Percentiles rank a stretch among this genome's conserved stretches.
phyloP scores from a whole-genome alignment of 305 asterid genomes.

The Salvia sclarea region DNA sequence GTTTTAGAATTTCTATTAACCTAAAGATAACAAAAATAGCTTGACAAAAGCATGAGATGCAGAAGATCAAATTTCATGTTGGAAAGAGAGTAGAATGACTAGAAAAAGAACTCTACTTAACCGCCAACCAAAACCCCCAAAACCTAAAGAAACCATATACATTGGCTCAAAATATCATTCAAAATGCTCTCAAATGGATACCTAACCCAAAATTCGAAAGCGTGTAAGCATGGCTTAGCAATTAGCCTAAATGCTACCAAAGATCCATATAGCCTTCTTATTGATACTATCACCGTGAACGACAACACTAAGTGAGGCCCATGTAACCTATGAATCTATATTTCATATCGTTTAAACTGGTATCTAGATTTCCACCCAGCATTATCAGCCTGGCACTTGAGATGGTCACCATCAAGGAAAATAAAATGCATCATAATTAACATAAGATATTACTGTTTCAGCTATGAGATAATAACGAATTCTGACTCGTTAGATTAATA shows the following conservation, averaged over 20 bases:
- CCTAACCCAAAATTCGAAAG: not conserved
- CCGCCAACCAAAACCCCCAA: not conserved
- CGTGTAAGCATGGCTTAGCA: not conserved
- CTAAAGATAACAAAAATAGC: slow-evolving; percentile 12
- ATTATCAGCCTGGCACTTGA: slow-evolving; percentile 24
- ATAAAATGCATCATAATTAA: not conserved
- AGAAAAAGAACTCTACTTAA: not conserved
- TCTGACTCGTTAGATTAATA: not conserved
- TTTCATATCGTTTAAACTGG: not conserved
- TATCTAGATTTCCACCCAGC: slow-evolving; percentile 17
- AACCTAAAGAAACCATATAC: not conserved
- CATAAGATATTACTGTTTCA: not conserved
- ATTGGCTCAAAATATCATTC: not conserved
- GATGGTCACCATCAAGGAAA: slow-evolving; percentile 19
- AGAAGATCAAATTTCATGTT: not conserved
- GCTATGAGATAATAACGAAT: not conserved
- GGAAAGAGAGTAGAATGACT: not conserved
- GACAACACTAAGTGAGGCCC: slow-evolving; percentile 3
- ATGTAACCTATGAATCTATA: not conserved
- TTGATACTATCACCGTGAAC: too few relatives aligned
- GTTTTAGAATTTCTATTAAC: not conserved
- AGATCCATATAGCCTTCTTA: not conserved
- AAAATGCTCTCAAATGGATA: not conserved
- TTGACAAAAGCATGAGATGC: not conserved
- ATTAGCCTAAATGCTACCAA: not conserved